Percentiles rank a stretch among this genome's conserved stretches.
phyloP scores from a whole-genome alignment of 805 yeast genomes.

The Cyberlindnera nakhonratchasimensis region DNA sequence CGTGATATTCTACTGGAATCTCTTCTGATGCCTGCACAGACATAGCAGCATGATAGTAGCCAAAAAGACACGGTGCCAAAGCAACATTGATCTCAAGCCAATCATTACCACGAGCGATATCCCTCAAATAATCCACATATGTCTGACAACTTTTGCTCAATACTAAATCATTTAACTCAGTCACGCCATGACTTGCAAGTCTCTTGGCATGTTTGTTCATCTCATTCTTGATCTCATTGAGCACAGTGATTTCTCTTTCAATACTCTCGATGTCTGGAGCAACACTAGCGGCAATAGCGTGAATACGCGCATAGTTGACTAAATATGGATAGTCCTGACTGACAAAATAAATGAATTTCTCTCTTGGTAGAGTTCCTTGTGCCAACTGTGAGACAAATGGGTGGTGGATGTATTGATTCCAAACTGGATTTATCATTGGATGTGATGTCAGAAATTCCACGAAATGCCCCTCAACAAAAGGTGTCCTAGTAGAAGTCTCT shows the following conservation, averaged over 20 bases:
- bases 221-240: slow-evolving; percentile 52
- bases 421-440: slow-evolving; percentile 48
- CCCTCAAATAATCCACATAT: slow-evolving; percentile 58
- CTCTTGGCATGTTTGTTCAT: slow-evolving; percentile 52
- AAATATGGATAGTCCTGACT: slow-evolving; percentile 67
- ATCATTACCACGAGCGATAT: slow-evolving; percentile 50
- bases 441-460: slow-evolving; percentile 52
- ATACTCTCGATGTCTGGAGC: slow-evolving; percentile 54
- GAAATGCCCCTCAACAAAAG: slow-evolving; percentile 30
- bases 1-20: slow-evolving; percentile 28
- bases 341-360: slow-evolving; percentile 49
- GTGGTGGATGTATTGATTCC: slow-evolving; percentile 61
- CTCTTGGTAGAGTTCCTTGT: slow-evolving; percentile 43
- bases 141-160: slow-evolving; percentile 56
- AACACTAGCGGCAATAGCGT: slow-evolving; percentile 57
- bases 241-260: slow-evolving; percentile 46
- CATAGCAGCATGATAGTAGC: slow-evolving; percentile 50
- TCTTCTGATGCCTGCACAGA: slow-evolving; percentile 32
- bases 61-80: slow-evolving; percentile 71
- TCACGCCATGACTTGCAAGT: slow-evolving; percentile 38
- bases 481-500: not conserved
- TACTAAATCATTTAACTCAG: slow-evolving; percentile 41
- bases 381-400: slow-evolving; percentile 57
- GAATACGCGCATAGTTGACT: slow-evolving; percentile 63
- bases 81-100: slow-evolving; percentile 67